phyloP scores from a whole-genome alignment of 768 basidiomycete species.

The Kwoniella shandongensis region DNA sequence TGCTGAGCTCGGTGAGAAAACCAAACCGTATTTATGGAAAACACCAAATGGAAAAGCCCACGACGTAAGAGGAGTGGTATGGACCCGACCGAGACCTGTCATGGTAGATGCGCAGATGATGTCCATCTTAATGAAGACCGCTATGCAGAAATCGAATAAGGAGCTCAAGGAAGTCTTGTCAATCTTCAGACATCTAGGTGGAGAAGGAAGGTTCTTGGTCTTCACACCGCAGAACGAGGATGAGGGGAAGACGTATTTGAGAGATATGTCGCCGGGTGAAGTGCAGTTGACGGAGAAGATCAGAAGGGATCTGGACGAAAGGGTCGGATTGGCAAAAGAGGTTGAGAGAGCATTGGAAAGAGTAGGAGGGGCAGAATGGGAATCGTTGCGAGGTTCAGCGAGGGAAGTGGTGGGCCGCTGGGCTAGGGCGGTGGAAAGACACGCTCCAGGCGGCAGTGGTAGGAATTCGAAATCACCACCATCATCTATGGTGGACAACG shows the following conservation, averaged over 20 bases:
- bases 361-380: no score
- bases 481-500: background rate
- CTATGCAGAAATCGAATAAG: conserved; percentile 10
- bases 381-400: no score
- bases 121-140: conserved; percentile 5
- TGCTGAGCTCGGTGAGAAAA: conserved; percentile 2
- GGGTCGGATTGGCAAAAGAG: no score
- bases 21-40: conserved; percentile 13
- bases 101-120: conserved; percentile 17
- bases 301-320: background rate
- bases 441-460: background rate
- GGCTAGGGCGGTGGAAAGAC: background rate
- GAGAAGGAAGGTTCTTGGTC: background rate
- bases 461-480: background rate
- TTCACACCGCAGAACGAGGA: background rate
- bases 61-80: conserved; percentile 20
- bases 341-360: no score
- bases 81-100: conserved; percentile 15
- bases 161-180: conserved; percentile 14
- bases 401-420: no score
- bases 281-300: background rate
- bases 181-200: conserved; percentile 7
- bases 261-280: background rate
- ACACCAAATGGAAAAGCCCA: conserved; percentile 20
- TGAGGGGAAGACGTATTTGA: background rate